A percentile compares a stretch with the other conserved stretches of the same genome.
These are phyloP conservation scores for Zychaea mexicana DNA, from an alignment of 371 early-diverging fungal genomes.

Conservation along the genomic window DNA sequence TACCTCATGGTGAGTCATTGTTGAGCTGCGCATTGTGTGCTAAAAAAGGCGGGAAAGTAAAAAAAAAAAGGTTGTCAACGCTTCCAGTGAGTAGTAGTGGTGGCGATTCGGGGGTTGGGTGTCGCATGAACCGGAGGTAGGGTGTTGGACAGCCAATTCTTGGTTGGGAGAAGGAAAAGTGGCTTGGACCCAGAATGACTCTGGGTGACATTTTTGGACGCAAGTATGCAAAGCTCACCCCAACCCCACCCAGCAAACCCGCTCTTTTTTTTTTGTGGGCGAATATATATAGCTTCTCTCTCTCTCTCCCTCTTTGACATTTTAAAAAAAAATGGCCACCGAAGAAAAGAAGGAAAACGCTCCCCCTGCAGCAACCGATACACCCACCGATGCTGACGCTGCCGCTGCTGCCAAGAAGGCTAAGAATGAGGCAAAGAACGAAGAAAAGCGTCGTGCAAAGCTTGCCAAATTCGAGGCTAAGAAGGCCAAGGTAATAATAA, in stretches of 20 bases:
- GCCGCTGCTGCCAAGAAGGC: conserved; percentile 53
- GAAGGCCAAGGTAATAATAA: conserved; percentile 61
- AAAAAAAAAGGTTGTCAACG: neutral
- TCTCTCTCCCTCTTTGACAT: neutral
- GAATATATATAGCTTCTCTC: too few species aligned
- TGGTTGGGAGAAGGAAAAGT: neutral
- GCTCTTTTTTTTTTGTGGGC: neutral
- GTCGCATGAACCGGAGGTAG: neutral
- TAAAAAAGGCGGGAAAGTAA: too few species aligned
- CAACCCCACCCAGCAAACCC: too few species aligned
- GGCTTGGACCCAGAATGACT: neutral
- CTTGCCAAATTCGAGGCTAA: conserved; percentile 94
- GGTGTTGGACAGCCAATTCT: neutral
- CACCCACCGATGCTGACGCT: conserved; percentile 15
- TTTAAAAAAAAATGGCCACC: neutral
- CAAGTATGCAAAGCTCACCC: neutral
- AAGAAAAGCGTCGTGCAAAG: conserved; percentile 91
- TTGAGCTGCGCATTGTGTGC: too few species aligned
- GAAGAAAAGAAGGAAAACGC: neutral
- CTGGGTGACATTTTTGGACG: too few species aligned
- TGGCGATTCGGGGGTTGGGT: too few species aligned
- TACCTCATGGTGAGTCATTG: too few species aligned
- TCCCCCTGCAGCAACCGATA: neutral
- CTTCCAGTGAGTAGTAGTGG: neutral
- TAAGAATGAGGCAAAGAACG: conserved; percentile 84